phyloP scores from a whole-genome alignment of 139 green algal species.

The Chlamydomonas schloesseri region DNA sequence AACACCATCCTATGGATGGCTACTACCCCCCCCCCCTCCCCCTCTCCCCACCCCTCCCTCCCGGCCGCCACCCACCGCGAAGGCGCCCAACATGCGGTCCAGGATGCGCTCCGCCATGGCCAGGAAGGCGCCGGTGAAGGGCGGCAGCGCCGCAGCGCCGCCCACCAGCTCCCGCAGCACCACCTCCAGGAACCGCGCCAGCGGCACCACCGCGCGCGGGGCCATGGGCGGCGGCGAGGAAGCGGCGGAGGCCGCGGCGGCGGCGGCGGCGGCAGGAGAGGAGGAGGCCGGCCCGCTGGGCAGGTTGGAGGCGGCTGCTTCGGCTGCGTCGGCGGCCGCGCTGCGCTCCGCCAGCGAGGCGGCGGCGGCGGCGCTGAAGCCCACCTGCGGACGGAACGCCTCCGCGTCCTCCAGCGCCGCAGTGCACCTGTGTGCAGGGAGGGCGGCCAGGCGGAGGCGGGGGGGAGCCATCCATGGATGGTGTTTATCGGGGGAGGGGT shows the following conservation, averaged over 20 bases:
- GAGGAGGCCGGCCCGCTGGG: too few relatives aligned
- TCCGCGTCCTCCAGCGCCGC: constrained; percentile 69
- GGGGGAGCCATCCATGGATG: too few relatives aligned
- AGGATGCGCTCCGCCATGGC: constrained; percentile 37
- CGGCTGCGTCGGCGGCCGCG: background rate
- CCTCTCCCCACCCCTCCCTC: too few relatives aligned
- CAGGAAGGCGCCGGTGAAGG: constrained; percentile 25
- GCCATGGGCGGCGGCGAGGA: background rate
- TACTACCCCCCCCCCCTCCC: too few relatives aligned
- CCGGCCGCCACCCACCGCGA: constrained; percentile 5
- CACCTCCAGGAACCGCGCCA: constrained; percentile 28
- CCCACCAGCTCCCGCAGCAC: constrained; percentile 24
- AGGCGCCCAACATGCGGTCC: constrained; percentile 38
- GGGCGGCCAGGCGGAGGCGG: too few relatives aligned
- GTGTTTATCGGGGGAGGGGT: too few relatives aligned
- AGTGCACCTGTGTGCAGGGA: constrained; percentile 47
- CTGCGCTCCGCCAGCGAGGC: background rate
- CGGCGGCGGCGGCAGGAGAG: too few relatives aligned
- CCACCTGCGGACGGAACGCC: constrained; percentile 54
- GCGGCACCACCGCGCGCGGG: constrained; percentile 10
- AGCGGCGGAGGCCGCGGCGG: background rate
- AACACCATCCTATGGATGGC: too few relatives aligned
- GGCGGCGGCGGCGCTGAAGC: constrained; percentile 8
- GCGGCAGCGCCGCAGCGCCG: constrained; percentile 2
- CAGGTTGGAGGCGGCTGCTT: background rate